phyloP scores from a whole-genome alignment of 192 early-diverging fungal genomes.

The Haplosporangium gracile region DNA sequence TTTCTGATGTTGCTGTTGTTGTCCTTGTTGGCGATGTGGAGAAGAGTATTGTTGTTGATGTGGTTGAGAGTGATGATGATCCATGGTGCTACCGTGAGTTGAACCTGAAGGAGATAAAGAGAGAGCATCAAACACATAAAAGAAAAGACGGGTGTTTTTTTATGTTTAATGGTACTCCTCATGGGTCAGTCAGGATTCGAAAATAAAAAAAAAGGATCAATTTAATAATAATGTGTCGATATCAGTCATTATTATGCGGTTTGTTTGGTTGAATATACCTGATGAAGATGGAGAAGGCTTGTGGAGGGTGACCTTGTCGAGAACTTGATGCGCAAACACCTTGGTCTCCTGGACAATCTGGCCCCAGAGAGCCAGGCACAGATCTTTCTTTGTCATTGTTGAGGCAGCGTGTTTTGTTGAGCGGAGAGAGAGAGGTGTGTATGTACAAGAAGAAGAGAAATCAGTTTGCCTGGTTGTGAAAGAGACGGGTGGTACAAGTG shows the following conservation, averaged over 20 bases:
- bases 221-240: neutral
- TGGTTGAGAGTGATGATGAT: neutral
- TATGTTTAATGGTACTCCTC: neutral
- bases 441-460: neutral
- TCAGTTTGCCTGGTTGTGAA: neutral
- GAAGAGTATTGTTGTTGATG: neutral
- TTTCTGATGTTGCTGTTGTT: neutral
- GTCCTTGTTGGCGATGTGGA: neutral
- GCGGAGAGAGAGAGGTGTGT: neutral
- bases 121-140: neutral
- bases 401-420: neutral
- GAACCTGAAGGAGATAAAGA: neutral
- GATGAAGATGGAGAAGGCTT: neutral
- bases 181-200: neutral
- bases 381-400: slow-evolving; percentile 6
- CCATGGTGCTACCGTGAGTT: slow-evolving; percentile 1
- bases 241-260: neutral
- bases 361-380: slow-evolving; percentile 21
- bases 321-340: slow-evolving; percentile 11
- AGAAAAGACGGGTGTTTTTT: neutral
- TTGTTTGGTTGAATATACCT: neutral
- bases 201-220: neutral
- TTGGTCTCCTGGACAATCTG: slow-evolving; percentile 29
- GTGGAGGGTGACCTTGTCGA: slow-evolving; percentile 5
- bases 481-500: neutral